Base-by-base conservation (phyloP, 208 protist genomes). In the Herpetomonas samuelpessoai region DNA sequence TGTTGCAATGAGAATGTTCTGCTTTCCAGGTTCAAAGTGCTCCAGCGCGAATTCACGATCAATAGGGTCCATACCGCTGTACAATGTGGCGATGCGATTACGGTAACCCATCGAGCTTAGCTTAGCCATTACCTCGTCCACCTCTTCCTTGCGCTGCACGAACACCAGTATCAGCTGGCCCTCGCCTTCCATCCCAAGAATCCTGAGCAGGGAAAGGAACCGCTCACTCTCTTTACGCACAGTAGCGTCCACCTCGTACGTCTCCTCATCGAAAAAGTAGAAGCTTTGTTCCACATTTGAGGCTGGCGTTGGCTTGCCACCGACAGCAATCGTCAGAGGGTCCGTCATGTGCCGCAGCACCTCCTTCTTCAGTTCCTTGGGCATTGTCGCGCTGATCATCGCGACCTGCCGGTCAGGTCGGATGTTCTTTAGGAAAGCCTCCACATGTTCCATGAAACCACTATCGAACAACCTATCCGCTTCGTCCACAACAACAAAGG, bases 381-480 rank as follows among this genome's bases (percentile, higher is more conserved):
- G 92, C 73, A 97, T 87, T 24, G 96, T 98, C n/a, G 93, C 92
- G 52, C 85, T 93, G 62, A 98, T 88, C 73, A 97, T 90, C 26
- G 83, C 91, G 6, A 83, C 62, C 75, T 97, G 88, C 9, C 91
- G 65, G 71, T 96, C 89, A 0, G 91, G 89, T 24, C 90, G 83
- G 22, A 96, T 84, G 68, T 96, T 95, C 39, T 81, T 76, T 38
- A 97, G 46, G 65, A 98, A 96, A 3, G 85, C 88, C 39, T 80
- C 77, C 9, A 97, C 86, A 69, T 98, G 96, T 58, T 95, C 88
- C 59, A 84, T 88, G 74, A 98, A 98, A 25, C 96, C 96, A 61
- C 88, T 88, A 61, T 98, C 94, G 69, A 98, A 97, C 66, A 98
- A 84, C 30, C 94, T 78, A 63, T 98, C 96, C 0, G 94, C 96